Evolutionary conservation across 1,139 yeast species (phyloP).

Genomic region (Pichia sp.): DNA sequence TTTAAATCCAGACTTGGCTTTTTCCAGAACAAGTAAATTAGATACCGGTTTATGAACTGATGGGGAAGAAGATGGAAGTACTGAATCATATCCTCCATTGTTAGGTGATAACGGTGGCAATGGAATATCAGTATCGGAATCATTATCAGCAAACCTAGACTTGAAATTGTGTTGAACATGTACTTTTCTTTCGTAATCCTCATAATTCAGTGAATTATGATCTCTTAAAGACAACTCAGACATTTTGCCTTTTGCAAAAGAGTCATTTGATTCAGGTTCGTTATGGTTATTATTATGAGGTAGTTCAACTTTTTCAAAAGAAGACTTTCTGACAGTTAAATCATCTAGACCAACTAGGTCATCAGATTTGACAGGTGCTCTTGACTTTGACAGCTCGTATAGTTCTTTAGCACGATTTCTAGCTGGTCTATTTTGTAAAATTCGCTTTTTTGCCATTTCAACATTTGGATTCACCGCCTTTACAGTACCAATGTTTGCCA

Average conservation of each 20-base stretch:
- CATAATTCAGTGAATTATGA: constrained; percentile 8
- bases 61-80: neutral
- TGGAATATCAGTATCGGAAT: constrained; percentile 37
- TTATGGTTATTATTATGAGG: constrained; percentile 11
- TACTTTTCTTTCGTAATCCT: constrained; percentile 9
- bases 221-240: constrained; percentile 23
- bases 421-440: constrained; percentile 23
- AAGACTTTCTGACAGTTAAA: constrained; percentile 34
- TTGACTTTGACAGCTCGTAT: constrained; percentile 35
- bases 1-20: constrained; percentile 7
- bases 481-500: constrained; percentile 2
- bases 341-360: constrained; percentile 13
- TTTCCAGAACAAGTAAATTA: neutral
- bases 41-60: neutral
- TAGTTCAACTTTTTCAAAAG: constrained; percentile 42
- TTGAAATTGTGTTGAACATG: constrained; percentile 19
- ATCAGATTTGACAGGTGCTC: constrained; percentile 13
- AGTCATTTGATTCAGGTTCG: neutral
- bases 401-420: constrained; percentile 34
- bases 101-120: constrained; percentile 13
- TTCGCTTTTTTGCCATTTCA: constrained; percentile 17
- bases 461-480: constrained; percentile 16
- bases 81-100: neutral
- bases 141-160: constrained; percentile 55
- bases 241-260: constrained; percentile 8